These are phyloP conservation scores for Xylaria arbuscula DNA, from an alignment of 2,329 filamentous ascomycete genomes.

Conservation along the genomic window DNA sequence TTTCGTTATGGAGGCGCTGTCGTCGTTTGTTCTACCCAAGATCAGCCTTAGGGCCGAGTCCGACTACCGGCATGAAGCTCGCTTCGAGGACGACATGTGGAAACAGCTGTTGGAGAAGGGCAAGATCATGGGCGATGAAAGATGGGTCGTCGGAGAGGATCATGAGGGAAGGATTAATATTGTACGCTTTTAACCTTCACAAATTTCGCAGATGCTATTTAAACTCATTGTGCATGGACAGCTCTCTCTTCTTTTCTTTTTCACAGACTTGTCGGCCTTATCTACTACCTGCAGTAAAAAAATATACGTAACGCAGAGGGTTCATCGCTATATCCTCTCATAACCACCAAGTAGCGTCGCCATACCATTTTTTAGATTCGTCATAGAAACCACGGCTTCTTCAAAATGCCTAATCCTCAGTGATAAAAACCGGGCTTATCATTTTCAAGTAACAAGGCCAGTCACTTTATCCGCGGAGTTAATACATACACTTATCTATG, in stretches of 20 bases:
- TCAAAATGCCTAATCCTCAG: neutral
- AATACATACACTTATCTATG: neutral
- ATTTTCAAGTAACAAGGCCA: neutral
- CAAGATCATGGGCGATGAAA: slow-evolving; percentile 67
- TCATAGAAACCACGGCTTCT: neutral
- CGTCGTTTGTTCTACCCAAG: slow-evolving; percentile 56
- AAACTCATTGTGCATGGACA: slow-evolving; percentile 19
- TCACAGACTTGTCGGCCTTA: neutral
- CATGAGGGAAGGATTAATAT: slow-evolving; percentile 62
- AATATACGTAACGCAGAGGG: neutral
- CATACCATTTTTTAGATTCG: neutral
- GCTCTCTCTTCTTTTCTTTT: neutral
- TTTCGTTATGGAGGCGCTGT: slow-evolving; percentile 60
- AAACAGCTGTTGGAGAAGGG: slow-evolving; percentile 62
- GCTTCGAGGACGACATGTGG: slow-evolving; percentile 59
- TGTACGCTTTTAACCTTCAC: slow-evolving; percentile 59
- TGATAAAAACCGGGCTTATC: neutral
- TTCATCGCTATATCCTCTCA: neutral
- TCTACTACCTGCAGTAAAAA: neutral
- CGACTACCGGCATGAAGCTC: slow-evolving; percentile 49
- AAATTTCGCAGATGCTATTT: neutral
- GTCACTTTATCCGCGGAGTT: neutral
- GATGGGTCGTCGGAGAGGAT: slow-evolving; percentile 72
- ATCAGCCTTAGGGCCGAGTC: slow-evolving; percentile 48
- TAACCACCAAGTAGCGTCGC: neutral